These are phyloP conservation scores for Blumeria hordei DNA, from an alignment of 2,329 filamentous ascomycete species.

Conservation along the genomic window DNA sequence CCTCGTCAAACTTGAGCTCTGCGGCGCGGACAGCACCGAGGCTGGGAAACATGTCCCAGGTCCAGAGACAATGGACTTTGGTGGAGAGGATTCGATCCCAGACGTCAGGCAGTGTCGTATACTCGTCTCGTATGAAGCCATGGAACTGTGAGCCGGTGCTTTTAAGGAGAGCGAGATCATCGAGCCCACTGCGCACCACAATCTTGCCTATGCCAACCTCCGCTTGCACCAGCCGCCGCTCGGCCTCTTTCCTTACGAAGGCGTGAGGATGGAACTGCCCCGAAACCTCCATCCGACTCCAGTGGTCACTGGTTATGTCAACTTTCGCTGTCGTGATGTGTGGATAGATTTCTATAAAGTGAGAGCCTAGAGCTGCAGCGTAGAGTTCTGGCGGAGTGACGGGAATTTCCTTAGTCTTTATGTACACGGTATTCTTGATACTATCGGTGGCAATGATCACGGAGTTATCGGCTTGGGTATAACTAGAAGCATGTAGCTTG, in stretches of 20 bases:
- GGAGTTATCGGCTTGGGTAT: slow-evolving; percentile 83
- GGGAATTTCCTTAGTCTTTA: slow-evolving; percentile 80
- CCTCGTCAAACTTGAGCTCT: slow-evolving; percentile 46
- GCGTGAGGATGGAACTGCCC: slow-evolving; percentile 86
- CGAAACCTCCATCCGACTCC: slow-evolving; percentile 71
- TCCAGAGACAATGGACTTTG: slow-evolving; percentile 70
- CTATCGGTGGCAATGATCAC: slow-evolving; percentile 91
- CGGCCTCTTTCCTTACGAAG: slow-evolving; percentile 72
- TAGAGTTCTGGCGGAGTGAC: slow-evolving; percentile 86
- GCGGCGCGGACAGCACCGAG: slow-evolving; percentile 42
- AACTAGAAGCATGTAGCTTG: slow-evolving; percentile 26
- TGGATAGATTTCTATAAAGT: slow-evolving; percentile 70
- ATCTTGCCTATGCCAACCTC: slow-evolving; percentile 46
- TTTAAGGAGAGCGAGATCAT: slow-evolving; percentile 73
- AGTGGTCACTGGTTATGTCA: slow-evolving; percentile 63
- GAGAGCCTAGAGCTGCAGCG: slow-evolving; percentile 57
- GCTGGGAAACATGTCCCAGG: slow-evolving; percentile 48
- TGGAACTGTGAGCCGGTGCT: slow-evolving; percentile 93
- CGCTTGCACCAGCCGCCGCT: slow-evolving; percentile 65
- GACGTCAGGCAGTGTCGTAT: slow-evolving; percentile 68
- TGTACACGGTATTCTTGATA: slow-evolving; percentile 93
- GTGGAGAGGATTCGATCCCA: slow-evolving; percentile 93
- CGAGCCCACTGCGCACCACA: slow-evolving; percentile 52
- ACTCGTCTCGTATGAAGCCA: slow-evolving; percentile 81
- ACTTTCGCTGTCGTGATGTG: slow-evolving; percentile 76